Percentiles rank a stretch among this genome's conserved stretches.
phyloP scores from a whole-genome alignment of 2,329 filamentous ascomycete species.

The Nemania bipapillata region DNA sequence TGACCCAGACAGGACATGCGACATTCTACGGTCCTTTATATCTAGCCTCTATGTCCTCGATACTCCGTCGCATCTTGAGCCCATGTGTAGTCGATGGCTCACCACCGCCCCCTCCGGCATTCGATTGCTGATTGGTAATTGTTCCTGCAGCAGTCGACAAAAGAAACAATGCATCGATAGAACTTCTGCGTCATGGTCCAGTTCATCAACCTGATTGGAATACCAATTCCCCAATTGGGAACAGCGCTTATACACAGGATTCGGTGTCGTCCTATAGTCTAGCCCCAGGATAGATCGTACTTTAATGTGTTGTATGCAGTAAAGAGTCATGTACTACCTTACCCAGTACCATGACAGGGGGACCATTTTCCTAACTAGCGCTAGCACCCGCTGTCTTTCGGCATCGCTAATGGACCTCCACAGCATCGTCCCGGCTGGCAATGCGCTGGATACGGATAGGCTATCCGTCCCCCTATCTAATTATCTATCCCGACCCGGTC shows the following conservation, averaged over 20 bases:
- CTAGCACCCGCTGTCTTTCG: background rate
- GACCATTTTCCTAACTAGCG: background rate
- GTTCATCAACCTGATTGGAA: background rate
- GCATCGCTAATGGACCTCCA: no score
- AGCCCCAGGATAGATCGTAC: background rate
- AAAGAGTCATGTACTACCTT: background rate
- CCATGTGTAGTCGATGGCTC: background rate
- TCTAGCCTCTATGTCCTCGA: background rate
- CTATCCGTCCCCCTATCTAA: no score
- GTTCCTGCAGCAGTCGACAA: no score
- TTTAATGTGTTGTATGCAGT: background rate
- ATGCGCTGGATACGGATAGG: no score
- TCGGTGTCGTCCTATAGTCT: background rate
- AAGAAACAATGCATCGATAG: background rate
- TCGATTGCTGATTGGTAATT: background rate
- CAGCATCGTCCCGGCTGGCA: background rate
- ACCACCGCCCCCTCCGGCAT: background rate
- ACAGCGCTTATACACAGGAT: background rate
- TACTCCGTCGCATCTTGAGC: background rate
- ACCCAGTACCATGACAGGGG: background rate
- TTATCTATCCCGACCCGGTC: no score
- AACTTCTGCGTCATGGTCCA: background rate
- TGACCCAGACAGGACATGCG: background rate
- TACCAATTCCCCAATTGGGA: background rate
- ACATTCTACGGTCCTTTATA: background rate